Percentiles rank a stretch among this genome's conserved stretches.
Evolutionary conservation across 2,329 filamentous ascomycete genomes (phyloP).

Genomic region (Colletotrichum salicis): DNA sequence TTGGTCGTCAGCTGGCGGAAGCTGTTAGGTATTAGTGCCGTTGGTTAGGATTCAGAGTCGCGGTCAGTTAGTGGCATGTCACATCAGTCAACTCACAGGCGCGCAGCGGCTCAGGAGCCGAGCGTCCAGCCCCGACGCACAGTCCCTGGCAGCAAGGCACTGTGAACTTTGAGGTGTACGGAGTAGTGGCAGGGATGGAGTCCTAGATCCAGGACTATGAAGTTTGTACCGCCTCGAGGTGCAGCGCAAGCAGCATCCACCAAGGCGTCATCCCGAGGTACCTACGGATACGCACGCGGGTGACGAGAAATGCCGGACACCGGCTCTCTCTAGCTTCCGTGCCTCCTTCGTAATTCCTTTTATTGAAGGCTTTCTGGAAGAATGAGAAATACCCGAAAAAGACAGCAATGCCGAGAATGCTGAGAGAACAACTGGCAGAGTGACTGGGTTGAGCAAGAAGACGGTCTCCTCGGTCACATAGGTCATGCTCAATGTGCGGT

Average conservation of each 20-base stretch:
- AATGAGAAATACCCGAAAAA: background rate
- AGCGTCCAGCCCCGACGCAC: constrained; percentile 21
- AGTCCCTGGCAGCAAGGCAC: constrained; percentile 25
- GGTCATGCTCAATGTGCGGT: background rate
- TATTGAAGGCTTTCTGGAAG: background rate
- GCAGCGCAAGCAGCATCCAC: constrained; percentile 14
- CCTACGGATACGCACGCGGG: constrained; percentile 6
- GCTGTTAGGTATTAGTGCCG: background rate
- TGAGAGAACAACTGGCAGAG: background rate
- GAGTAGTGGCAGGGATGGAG: constrained; percentile 17
- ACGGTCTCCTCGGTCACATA: background rate
- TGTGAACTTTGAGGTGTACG: background rate
- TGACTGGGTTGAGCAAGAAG: background rate
- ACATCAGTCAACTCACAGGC: background rate
- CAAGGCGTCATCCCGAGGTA: constrained; percentile 25
- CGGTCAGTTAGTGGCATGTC: constrained; percentile 12
- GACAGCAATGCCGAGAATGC: background rate
- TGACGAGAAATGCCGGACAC: background rate
- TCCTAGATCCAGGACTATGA: constrained; percentile 32
- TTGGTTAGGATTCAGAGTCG: background rate
- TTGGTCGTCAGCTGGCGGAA: background rate
- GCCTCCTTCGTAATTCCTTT: background rate
- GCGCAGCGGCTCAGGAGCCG: constrained; percentile 17
- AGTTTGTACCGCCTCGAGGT: constrained; percentile 4
- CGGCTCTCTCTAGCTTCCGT: background rate